Evolutionary conservation across 208 protist genomes (phyloP), one percentile per base, ranked within the genome.

Genomic region (Trypanosoma mega): DNA sequence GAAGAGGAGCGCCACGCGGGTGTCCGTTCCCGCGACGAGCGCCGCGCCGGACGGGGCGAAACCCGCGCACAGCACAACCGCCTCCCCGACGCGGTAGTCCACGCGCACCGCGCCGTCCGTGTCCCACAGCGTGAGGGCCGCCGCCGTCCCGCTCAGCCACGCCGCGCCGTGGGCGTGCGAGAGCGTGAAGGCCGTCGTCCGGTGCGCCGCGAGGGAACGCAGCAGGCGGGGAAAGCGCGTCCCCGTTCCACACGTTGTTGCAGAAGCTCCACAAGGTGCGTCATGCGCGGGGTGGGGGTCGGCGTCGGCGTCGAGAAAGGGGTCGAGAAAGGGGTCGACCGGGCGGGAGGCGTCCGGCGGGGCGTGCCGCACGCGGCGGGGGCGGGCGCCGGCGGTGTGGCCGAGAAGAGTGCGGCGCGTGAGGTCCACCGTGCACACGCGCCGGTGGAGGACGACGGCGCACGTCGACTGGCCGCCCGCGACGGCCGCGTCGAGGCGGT

Each of bases 401-500:
- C 70, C 37, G 66, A 91, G 81, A 59, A 73, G 62, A 83, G 89
- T 89, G 20, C 47, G 72, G 4, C 16, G 20, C n/a, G n/a, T n/a
- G 3, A 94, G 59, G 52, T 86, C 55, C 12, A 94, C 84, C 2
- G 61, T 86, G 75, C 79, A 87, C 43, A 63, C 65, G 36, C 70
- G 83, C 57, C 79, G 80, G 46, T 83, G 78, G 45, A 80, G 54
- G 16, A 82, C 70, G 24, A 94, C 72, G 0, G 74, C 55, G 63
- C 78, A 87, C 33, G 56, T 75, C 27, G 26, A 14, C 11, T 67
- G 33, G 14, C 68, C 44, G 12, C 45, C 20, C 12, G 76, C 55
- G 24, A 79, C 85, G 30, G 87, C 80, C 18, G 71, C 73, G 46
- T 94, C 83, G 1, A 94, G 71, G 30, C 87, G 60, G 9, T 68